These are phyloP conservation scores for Fusarium sp. DNA, from an alignment of 2,329 filamentous ascomycete species.

Conservation along the genomic window DNA sequence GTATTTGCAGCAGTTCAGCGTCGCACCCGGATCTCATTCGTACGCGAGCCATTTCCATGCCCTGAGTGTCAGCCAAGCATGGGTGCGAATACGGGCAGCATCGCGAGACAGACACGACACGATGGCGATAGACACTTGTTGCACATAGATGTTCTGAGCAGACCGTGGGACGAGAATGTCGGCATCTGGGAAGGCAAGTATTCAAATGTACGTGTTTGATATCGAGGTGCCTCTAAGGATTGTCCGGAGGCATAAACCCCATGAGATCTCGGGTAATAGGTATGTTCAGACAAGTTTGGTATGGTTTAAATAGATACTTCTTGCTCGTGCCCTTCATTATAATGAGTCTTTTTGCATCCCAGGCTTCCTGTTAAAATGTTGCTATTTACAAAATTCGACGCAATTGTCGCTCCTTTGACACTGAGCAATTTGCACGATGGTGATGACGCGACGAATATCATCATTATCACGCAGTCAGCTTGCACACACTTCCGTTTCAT, in stretches of 20 bases:
- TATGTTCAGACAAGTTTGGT: background rate
- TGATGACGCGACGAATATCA: slow-evolving; percentile 39
- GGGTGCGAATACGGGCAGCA: slow-evolving; percentile 40
- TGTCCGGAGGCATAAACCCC: background rate
- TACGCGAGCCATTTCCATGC: slow-evolving; percentile 11
- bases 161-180: slow-evolving; percentile 1
- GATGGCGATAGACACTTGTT: slow-evolving; percentile 9
- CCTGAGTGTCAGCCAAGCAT: slow-evolving; percentile 12
- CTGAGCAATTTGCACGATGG: background rate
- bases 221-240: background rate
- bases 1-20: background rate
- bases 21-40: slow-evolving; percentile 30
- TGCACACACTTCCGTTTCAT: slow-evolving; percentile 38
- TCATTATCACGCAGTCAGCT: slow-evolving; percentile 35
- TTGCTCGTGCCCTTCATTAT: background rate
- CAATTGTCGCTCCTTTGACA: background rate
- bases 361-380: background rate
- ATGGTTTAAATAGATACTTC: background rate
- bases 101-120: slow-evolving; percentile 24
- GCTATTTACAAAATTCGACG: slow-evolving; percentile 3
- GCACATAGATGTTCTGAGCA: slow-evolving; percentile 5
- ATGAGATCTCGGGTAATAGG: background rate
- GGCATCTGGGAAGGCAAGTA: background rate
- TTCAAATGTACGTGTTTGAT: background rate
- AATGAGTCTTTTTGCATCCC: background rate